Evolutionary conservation across 1,139 yeast species (phyloP), one percentile per base, ranked within the genome.

Genomic region (Yamadazyma triangularis): DNA sequence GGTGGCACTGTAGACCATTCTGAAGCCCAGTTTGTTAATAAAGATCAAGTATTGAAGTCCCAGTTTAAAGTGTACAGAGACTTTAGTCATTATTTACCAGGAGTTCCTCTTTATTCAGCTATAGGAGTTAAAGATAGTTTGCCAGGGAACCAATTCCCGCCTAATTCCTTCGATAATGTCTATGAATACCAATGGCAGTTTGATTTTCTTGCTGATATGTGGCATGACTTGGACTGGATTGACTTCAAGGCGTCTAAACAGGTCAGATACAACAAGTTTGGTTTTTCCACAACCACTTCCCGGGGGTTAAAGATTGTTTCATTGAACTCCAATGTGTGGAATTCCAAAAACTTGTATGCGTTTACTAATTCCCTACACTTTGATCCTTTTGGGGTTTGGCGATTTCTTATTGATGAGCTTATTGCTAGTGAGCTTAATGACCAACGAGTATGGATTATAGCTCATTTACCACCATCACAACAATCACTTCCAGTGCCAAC

Each of bases 181-280:
- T 31, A 30, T 24, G 32, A 33, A 11, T 45, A 39, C 34, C 58
- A 55, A 37, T 53, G 59, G 58, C 56, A 56, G 35, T 52, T 49
- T 37, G 59, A 56, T 26, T 47, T 48, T 20, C 35, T 56, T 34
- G 50, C 58, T 7, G 58, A 55, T 28, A 35, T 49, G 13, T 58
- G 62, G 63, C 39, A 42, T 15, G 44, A 50, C 15, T 53, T 56
- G 33, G 67, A 58, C 7, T 72, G 78, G 78, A 38, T 70, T 18
- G 58, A 53, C 44, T 36, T 44, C 24, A 44, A 50, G 15, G 50
- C 53, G 27, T 48, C 62, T 4, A 53, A 52, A 29, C 50, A 60
- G 30, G 57, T 64, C 11, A 51, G 59, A 28, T 53, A 56, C 27
- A 47, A 47, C 23, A 53, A 51, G 39, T 35, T 48, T 24, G 64